These are phyloP conservation scores for Ogataea angusta DNA, from an alignment of 805 yeast species.

Conservation along the genomic window DNA sequence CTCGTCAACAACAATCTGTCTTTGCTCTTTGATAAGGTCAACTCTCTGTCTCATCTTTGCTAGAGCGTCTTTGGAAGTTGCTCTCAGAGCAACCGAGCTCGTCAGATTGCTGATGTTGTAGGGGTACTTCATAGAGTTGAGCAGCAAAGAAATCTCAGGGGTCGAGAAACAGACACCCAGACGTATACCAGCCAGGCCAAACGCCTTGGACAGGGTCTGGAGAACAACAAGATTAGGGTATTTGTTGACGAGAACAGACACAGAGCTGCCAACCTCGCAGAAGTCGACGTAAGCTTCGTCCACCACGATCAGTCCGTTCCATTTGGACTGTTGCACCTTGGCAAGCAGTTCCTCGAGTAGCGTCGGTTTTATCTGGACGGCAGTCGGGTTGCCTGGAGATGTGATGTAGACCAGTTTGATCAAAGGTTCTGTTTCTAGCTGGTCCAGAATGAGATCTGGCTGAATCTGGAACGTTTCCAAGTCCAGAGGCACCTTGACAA, in stretches of 20 bases:
- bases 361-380: conserved; percentile 49
- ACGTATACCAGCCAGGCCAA: conserved; percentile 94
- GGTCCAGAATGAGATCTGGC: conserved; percentile 48
- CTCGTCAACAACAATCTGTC: conserved; percentile 49
- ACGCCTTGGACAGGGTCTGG: conserved; percentile 92
- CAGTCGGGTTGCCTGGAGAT: conserved; percentile 98
- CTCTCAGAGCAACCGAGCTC: conserved; percentile 69
- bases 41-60: conserved; percentile 56
- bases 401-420: conserved; percentile 82
- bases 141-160: conserved; percentile 54
- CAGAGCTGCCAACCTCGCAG: conserved; percentile 60
- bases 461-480: conserved; percentile 64
- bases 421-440: conserved; percentile 50
- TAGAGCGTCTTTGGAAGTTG: conserved; percentile 59
- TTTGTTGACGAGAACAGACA: conserved; percentile 74
- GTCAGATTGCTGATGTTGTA: conserved; percentile 87
- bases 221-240: conserved; percentile 81
- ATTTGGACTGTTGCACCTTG: conserved; percentile 36
- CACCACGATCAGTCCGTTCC: conserved; percentile 78
- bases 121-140: conserved; percentile 94
- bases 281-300: conserved; percentile 98
- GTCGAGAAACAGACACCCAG: conserved; percentile 76
- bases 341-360: conserved; percentile 48
- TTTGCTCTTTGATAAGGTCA: conserved; percentile 48
- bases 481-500: conserved; percentile 71